Evolutionary conservation across 805 yeast genomes (phyloP).

Genomic region (Saccharomycopsis sp.): DNA sequence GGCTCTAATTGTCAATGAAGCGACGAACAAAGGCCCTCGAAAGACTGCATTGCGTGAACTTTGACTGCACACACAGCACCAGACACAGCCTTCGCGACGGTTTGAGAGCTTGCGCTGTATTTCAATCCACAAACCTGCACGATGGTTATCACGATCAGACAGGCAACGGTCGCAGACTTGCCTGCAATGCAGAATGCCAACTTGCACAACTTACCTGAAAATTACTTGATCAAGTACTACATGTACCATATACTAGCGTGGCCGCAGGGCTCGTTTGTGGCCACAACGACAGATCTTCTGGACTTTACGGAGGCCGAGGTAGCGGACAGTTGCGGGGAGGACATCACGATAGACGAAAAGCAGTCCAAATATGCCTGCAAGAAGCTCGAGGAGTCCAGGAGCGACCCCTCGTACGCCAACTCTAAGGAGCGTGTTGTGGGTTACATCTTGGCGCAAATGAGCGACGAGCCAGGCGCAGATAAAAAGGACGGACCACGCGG

Average conservation of each 20-base stretch:
- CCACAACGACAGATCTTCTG: constrained; percentile 63
- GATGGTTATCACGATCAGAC: constrained; percentile 84
- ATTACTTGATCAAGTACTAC: constrained; percentile 86
- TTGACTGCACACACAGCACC: too few relatives aligned
- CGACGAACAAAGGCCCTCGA: too few relatives aligned
- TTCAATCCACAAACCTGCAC: background rate
- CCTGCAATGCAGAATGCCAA: constrained; percentile 97
- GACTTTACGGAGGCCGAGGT: constrained; percentile 25
- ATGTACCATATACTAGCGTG: constrained; percentile 90
- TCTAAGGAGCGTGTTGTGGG: constrained; percentile 86
- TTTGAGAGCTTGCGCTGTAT: background rate
- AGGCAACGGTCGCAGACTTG: constrained; percentile 78
- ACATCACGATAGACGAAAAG: constrained; percentile 16
- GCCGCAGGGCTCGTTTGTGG: constrained; percentile 98
- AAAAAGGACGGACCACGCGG: constrained; percentile 76
- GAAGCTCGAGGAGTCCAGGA: constrained; percentile 30
- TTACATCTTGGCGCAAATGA: constrained; percentile 93
- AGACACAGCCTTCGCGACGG: background rate
- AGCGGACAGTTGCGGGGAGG: constrained; percentile 22
- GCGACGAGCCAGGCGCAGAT: constrained; percentile 77
- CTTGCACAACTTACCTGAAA: constrained; percentile 87
- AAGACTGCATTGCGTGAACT: background rate
- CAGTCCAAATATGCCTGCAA: constrained; percentile 14
- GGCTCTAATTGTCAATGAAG: too few relatives aligned
- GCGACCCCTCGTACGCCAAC: constrained; percentile 53